Base-by-base conservation (phyloP, 2,329 filamentous ascomycete species). In the Cadophora gregata region DNA sequence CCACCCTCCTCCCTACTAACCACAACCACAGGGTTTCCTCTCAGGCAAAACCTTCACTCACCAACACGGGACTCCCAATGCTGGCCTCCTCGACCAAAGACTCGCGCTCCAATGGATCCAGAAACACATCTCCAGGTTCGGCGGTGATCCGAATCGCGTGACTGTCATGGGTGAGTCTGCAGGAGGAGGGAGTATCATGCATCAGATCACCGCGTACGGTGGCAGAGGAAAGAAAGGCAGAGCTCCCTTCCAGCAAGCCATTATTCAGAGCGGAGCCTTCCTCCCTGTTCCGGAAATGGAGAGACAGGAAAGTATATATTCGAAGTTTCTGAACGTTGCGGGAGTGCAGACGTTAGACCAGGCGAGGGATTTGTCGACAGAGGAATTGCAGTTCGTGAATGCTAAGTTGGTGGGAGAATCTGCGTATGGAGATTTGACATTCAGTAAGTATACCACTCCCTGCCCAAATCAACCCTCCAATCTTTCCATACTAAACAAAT, bases 41-140 rank as follows among this genome's bases (percentile, higher is more conserved):
- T 83, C 19, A 77, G 84, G 10, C 80, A 80, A 2, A 21, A 81
- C 75, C 24, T 77, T 83, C 53, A 78, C 80, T 14, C 29, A 42
- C 36, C 70, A 59, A 14, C 76, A 80, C 66, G 83, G 82, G 4
- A 78, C 78, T 3, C 77, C 82, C 2, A 87, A 87, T 70, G 80
- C 79, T 9, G 85, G 80, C 2, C 76, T 86, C 0, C 78, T 81
- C 62, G 85, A 88, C 66, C 86, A 88, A 72, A 79, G 83, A 14
- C 77, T 86, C 27, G 84, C 84, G 25, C 77, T 89, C 6, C 77
- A 86, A 70, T 89, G 86, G 86, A 80, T 88, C 2, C 80, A 84
- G 63, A 72, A 81, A 48, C 77, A 86, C 69, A 86, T 87, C 56
- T 76, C 81, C 69, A 74, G 80, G 12, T 88, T 88, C 70, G 85